Percentiles rank a stretch among this genome's conserved stretches.
phyloP scores from a whole-genome alignment of 1,139 yeast species.

The Tardiomyces digboiensis region DNA sequence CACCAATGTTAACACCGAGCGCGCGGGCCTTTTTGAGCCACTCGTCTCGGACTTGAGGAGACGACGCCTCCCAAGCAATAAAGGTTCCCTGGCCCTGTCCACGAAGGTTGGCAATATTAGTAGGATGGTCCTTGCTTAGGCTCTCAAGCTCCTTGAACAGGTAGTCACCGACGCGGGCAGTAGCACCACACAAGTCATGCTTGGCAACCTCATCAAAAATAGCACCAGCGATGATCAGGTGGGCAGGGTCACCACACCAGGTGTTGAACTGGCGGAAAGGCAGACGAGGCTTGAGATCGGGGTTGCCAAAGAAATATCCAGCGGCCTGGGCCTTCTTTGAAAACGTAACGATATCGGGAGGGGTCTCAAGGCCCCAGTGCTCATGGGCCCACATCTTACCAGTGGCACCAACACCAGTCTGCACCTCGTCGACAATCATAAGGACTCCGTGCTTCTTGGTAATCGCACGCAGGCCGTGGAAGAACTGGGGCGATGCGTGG shows the following conservation, averaged over 20 bases:
- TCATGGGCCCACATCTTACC: conserved; percentile 86
- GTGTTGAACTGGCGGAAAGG: conserved; percentile 85
- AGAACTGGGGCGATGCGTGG: conserved; percentile 65
- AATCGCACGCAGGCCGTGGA: conserved; percentile 69
- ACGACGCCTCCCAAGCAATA: conserved; percentile 64
- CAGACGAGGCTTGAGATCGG: conserved; percentile 56
- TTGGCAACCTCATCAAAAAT: conserved; percentile 55
- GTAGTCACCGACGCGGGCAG: conserved; percentile 55
- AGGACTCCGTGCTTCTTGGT: conserved; percentile 59
- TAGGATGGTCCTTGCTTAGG: conserved; percentile 42
- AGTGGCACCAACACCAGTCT: conserved; percentile 83
- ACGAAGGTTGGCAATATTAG: conserved; percentile 45
- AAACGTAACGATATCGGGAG: conserved; percentile 77
- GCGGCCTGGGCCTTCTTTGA: conserved; percentile 84
- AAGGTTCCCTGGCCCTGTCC: conserved; percentile 71
- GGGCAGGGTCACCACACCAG: conserved; percentile 87
- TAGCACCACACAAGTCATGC: conserved; percentile 46
- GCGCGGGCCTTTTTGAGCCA: conserved; percentile 48
- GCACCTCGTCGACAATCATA: conserved; percentile 76
- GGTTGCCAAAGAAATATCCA: conserved; percentile 69
- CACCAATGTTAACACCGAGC: conserved; percentile 69
- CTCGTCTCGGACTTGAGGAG: conserved; percentile 45
- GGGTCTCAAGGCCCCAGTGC: conserved; percentile 60
- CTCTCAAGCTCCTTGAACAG: conserved; percentile 42
- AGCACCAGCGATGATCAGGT: conserved; percentile 62